phyloP scores from a whole-genome alignment of 164 flowering plant genomes.

The Amborella trichopoda region DNA sequence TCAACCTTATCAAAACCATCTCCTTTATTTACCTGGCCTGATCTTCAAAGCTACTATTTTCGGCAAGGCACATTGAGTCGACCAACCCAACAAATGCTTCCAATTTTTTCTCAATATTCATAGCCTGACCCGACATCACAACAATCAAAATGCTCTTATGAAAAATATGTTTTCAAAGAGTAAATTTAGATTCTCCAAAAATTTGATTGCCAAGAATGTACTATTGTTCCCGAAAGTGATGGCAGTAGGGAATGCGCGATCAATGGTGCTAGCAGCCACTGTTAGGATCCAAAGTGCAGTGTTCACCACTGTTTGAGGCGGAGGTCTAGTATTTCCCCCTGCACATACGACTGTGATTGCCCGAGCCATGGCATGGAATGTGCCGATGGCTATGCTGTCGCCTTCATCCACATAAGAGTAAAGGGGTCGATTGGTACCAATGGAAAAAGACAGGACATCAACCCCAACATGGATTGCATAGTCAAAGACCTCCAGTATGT shows the following conservation, averaged over 20 bases:
- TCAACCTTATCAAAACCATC: too few relatives aligned
- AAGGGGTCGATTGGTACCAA: conserved; percentile 24
- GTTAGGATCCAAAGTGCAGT: conserved; percentile 41
- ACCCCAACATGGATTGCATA: conserved; percentile 44
- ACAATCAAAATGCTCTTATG: too few relatives aligned
- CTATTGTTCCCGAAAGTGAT: conserved; percentile 1
- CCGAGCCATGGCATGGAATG: conserved; percentile 29
- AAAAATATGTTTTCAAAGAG: too few relatives aligned
- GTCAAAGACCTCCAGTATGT: conserved; percentile 38
- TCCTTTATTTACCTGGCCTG: too few relatives aligned
- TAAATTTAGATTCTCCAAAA: too few relatives aligned
- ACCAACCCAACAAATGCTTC: too few relatives aligned
- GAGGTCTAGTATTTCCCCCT: conserved; percentile 40
- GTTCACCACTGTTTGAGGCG: conserved; percentile 27
- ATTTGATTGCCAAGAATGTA: neutral
- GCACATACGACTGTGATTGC: conserved; percentile 33
- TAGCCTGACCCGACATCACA: too few relatives aligned
- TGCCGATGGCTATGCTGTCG: conserved; percentile 17
- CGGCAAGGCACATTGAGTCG: too few relatives aligned
- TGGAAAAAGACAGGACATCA: conserved; percentile 36
- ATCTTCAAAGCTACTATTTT: too few relatives aligned
- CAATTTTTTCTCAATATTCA: too few relatives aligned
- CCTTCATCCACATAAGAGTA: conserved; percentile 20
- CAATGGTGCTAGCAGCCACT: conserved; percentile 40
- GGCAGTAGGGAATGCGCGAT: conserved; percentile 4